phyloP scores from a whole-genome alignment of 169 alveolate species.

The Cyclospora cayetanensis region DNA sequence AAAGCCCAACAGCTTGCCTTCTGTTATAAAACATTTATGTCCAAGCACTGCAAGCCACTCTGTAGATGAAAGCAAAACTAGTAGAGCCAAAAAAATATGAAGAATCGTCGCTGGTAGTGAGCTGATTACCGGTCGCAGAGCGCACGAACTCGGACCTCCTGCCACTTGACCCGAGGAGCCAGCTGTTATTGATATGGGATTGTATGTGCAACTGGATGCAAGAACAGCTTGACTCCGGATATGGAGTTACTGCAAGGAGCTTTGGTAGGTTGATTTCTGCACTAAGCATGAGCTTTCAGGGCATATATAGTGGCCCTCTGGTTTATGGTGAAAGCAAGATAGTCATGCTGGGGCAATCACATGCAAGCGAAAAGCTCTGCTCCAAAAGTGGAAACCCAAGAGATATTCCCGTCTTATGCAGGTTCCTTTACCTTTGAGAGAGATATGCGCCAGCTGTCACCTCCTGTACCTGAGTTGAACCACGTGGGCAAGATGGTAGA shows the following conservation, averaged over 20 bases:
- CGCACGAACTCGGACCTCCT: slow-evolving; percentile 45
- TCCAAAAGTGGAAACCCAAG: no score
- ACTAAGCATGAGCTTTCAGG: slow-evolving; percentile 75
- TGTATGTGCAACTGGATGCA: slow-evolving; percentile 81
- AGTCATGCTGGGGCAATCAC: no score
- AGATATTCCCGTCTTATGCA: no score
- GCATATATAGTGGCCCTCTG: slow-evolving; percentile 74
- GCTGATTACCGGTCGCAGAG: no score
- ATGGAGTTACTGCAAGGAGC: slow-evolving; percentile 81
- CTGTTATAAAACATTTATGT: no score
- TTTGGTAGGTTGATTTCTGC: slow-evolving; percentile 82
- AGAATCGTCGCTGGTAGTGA: neutral
- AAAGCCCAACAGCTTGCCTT: no score
- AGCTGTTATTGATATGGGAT: slow-evolving; percentile 84
- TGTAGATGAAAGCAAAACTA: neutral
- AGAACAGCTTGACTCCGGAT: slow-evolving; percentile 80
- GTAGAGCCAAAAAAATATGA: neutral
- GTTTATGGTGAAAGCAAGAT: no score
- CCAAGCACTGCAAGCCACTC: no score
- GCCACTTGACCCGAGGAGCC: slow-evolving; percentile 79
- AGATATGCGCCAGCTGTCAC: slow-evolving; percentile 1
- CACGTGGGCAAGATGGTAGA: slow-evolving; percentile 53
- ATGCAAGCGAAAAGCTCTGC: no score
- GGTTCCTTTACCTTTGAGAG: slow-evolving; percentile 68
- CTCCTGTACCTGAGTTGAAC: slow-evolving; percentile 57